Evolutionary conservation across 1,284 basidiomycete species (phyloP).

Genomic region (Fistulinella cinereoalba): DNA sequence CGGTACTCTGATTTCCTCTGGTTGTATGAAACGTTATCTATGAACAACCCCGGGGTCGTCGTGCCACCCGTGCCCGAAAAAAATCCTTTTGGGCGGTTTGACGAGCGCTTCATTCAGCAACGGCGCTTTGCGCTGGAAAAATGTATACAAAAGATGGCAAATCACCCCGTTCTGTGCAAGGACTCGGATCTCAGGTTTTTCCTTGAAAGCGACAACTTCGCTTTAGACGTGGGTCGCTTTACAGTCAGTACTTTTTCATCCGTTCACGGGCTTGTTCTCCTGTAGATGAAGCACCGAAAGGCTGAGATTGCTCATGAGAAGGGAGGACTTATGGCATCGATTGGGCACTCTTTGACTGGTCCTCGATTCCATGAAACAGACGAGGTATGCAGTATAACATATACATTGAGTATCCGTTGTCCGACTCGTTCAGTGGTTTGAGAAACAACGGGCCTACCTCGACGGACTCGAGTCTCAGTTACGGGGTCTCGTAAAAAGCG

Average conservation of each 20-base stretch:
- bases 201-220: slow-evolving; percentile 83
- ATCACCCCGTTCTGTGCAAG: slow-evolving; percentile 83
- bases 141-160: slow-evolving; percentile 84
- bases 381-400: slow-evolving; percentile 52
- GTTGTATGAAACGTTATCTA: slow-evolving; percentile 87
- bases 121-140: slow-evolving; percentile 83
- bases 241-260: not conserved
- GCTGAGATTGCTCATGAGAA: slow-evolving; percentile 71
- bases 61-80: slow-evolving; percentile 98
- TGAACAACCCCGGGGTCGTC: slow-evolving; percentile 95
- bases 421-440: slow-evolving; percentile 74
- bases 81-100: slow-evolving; percentile 87
- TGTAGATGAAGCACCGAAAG: slow-evolving; percentile 83
- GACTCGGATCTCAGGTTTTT: slow-evolving; percentile 86
- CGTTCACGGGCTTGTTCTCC: not conserved
- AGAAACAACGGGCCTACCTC: slow-evolving; percentile 81
- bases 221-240: slow-evolving; percentile 62
- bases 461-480: slow-evolving; percentile 90
- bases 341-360: slow-evolving; percentile 76
- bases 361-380: slow-evolving; percentile 91
- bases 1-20: slow-evolving; percentile 98
- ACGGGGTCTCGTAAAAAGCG: slow-evolving; percentile 79
- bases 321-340: slow-evolving; percentile 76
- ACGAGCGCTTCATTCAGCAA: slow-evolving; percentile 84
- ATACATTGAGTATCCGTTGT: not conserved